Conservation (phyloP, 2,329 filamentous ascomycete species). For the Neonectria magnoliae region DNA sequence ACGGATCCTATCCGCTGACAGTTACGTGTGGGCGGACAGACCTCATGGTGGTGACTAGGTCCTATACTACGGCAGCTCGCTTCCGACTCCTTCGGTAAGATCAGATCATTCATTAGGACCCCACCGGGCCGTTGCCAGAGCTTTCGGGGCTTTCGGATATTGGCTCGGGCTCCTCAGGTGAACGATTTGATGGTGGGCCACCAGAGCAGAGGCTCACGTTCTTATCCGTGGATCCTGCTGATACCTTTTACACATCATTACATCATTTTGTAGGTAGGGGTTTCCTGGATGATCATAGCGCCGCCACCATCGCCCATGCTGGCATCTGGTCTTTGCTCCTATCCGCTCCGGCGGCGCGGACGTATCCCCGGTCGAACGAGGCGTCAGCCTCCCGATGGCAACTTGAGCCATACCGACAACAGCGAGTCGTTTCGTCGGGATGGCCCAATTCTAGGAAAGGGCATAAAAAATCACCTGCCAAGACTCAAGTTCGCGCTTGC, state of each 20-base stretch:
- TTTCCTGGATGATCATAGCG: conserved; percentile 4
- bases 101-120: not conserved
- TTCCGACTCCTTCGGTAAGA: conserved; percentile 2
- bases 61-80: not conserved
- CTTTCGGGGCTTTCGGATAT: conserved; percentile 13
- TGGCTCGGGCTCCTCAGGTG: not conserved
- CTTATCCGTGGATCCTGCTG: conserved; percentile 28
- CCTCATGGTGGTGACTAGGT: not conserved
- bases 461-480: conserved; percentile 1
- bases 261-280: conserved; percentile 38
- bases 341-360: conserved; percentile 1
- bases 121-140: conserved; percentile 8
- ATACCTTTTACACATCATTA: conserved; percentile 25
- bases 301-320: conserved; percentile 11
- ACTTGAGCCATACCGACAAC: not conserved
- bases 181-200: conserved; percentile 4
- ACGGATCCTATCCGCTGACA: not conserved
- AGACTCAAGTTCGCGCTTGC: not conserved
- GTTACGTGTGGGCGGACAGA: not conserved
- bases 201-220: conserved; percentile 18
- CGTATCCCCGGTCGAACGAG: conserved; percentile 2
- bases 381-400: conserved; percentile 16
- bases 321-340: conserved; percentile 8
- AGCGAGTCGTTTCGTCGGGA: not conserved
- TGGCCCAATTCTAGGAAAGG: not conserved